Percentiles rank a stretch among this genome's conserved stretches.
Conservation (phyloP, 352 stramenopile genomes). For the Globisporangium takayamanum region DNA sequence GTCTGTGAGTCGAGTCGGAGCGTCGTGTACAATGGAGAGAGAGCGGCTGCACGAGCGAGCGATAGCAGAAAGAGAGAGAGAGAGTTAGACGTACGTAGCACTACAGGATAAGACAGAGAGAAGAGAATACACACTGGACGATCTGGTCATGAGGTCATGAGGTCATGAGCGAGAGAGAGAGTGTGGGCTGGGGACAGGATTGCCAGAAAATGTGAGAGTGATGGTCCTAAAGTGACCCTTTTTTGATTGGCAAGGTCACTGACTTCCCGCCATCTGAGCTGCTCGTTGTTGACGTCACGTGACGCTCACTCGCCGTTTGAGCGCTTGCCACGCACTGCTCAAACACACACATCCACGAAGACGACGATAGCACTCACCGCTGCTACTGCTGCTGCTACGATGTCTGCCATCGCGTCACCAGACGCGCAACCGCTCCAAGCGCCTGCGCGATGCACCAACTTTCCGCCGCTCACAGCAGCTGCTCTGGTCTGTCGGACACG, state of each 20-base stretch:
- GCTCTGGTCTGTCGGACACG: not conserved
- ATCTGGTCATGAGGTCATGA: too few relatives aligned
- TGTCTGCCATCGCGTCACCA: too few relatives aligned
- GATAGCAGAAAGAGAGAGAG: not conserved
- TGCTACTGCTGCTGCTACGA: not conserved
- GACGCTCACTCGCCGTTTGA: too few relatives aligned
- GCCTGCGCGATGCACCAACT: too few relatives aligned
- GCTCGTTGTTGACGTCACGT: not conserved
- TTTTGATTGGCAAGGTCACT: not conserved
- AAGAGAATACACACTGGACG: too few relatives aligned
- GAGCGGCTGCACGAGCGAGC: not conserved
- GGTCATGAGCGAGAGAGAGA: too few relatives aligned
- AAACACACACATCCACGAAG: not conserved
- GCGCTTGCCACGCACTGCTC: not conserved
- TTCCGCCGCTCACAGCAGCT: not conserved
- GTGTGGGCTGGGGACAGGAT: too few relatives aligned
- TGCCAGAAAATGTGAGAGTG: too few relatives aligned
- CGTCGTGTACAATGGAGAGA: too few relatives aligned
- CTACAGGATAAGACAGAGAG: too few relatives aligned
- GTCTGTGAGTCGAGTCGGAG: conserved; percentile 3
- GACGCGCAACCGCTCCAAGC: too few relatives aligned
- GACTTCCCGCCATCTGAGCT: not conserved
- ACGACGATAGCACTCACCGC: not conserved
- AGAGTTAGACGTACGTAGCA: not conserved
- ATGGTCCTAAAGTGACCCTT: too few relatives aligned